Evolutionary conservation across 345 rosid genomes (phyloP).

Genomic region (Syzygium jambos): DNA sequence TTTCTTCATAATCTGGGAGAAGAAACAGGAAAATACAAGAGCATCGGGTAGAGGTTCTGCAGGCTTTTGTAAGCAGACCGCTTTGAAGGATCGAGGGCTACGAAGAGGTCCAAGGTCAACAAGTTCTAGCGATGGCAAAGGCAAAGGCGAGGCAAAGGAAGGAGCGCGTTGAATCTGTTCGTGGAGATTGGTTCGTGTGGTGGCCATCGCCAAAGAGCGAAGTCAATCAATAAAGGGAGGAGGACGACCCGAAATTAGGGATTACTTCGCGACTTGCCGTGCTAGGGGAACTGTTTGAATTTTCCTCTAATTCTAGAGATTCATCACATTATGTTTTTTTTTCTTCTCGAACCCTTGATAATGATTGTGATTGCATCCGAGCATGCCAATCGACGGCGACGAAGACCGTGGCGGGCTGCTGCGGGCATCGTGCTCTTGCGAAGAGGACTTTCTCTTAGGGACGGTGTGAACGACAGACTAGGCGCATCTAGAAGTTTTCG

Average conservation of each 20-base stretch:
- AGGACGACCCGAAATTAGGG: not conserved
- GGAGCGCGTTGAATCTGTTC: not conserved
- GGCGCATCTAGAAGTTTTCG: not conserved
- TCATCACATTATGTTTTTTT: not conserved
- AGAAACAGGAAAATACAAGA: not conserved
- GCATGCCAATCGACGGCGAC: not conserved
- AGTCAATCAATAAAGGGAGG: no score
- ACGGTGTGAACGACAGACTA: not conserved
- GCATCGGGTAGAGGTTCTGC: not conserved
- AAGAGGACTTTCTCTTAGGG: not conserved
- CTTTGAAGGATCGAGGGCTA: not conserved
- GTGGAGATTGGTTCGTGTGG: not conserved
- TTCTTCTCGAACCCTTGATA: no score
- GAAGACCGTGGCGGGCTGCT: not conserved
- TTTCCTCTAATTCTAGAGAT: not conserved
- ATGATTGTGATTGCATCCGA: not conserved
- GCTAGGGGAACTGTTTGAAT: not conserved
- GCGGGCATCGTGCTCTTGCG: fast-evolving
- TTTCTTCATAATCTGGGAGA: not conserved
- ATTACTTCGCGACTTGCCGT: not conserved
- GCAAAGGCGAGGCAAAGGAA: not conserved
- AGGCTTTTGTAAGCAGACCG: not conserved
- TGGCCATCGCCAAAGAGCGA: not conserved
- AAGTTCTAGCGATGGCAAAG: not conserved
- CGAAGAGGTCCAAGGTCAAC: not conserved